A percentile compares a stretch with the other conserved stretches of the same genome.
phyloP scores from a whole-genome alignment of 306 rosid species.

The Castanea sativa region DNA sequence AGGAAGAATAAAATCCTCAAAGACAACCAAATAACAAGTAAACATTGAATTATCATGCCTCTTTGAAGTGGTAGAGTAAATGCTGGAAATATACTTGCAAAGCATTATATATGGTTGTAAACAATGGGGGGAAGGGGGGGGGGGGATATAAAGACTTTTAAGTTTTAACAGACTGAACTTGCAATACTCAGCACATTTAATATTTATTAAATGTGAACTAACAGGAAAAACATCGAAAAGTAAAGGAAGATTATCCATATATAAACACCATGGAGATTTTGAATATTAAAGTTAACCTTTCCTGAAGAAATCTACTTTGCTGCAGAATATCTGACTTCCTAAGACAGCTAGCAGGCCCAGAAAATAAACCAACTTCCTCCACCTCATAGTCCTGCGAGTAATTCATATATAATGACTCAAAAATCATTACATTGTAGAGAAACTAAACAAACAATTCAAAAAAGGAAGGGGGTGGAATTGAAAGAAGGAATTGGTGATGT shows the following conservation, averaged over 20 bases:
- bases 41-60: background rate
- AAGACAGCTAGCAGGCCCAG: conserved; percentile 27
- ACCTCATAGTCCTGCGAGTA: conserved; percentile 43
- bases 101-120: too few species aligned
- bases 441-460: conserved; percentile 16
- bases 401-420: background rate
- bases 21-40: background rate
- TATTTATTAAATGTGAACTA: background rate
- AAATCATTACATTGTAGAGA: conserved; percentile 9
- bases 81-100: background rate
- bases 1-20: background rate
- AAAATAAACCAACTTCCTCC: conserved; percentile 22
- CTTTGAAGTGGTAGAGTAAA: background rate
- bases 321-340: conserved; percentile 34
- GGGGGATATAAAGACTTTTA: too few species aligned
- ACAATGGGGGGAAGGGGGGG: too few species aligned
- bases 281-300: conserved; percentile 48
- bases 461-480: background rate
- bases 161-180: conserved; percentile 4
- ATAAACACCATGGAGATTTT: conserved; percentile 9
- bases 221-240: background rate
- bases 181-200: background rate
- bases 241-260: background rate
- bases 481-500: background rate
- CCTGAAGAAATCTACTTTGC: conserved; percentile 58